These are phyloP conservation scores for Curvularia hawaiiensis DNA, from an alignment of 2,329 filamentous ascomycete genomes.

Conservation along the genomic window DNA sequence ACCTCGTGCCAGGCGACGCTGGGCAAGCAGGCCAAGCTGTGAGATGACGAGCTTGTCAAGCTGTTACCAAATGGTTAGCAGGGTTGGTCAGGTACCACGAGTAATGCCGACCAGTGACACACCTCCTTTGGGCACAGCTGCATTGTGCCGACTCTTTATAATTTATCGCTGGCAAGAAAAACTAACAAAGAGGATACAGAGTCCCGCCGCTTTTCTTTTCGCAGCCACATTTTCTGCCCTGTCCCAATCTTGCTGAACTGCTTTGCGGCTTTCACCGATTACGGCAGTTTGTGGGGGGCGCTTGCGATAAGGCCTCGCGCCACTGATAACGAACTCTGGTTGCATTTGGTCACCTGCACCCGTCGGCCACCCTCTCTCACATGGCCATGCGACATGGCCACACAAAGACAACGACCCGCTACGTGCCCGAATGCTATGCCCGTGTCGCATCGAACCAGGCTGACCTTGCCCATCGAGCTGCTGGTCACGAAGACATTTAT, in stretches of 20 bases:
- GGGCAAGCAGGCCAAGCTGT: constrained; percentile 84
- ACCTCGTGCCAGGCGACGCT: constrained; percentile 84
- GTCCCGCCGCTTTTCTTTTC: neutral
- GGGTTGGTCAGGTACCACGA: constrained; percentile 6
- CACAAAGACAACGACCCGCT: neutral
- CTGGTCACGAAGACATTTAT: constrained; percentile 1
- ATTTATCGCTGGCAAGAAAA: neutral
- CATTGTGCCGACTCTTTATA: constrained; percentile 27
- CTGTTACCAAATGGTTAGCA: constrained; percentile 56
- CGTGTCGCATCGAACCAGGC: neutral
- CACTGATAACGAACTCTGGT: constrained; percentile 17
- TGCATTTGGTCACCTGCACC: neutral
- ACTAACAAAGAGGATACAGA: neutral
- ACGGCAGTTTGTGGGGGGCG: constrained; percentile 16
- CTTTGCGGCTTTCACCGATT: constrained; percentile 11
- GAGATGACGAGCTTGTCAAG: constrained; percentile 95
- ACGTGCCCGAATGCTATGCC: constrained; percentile 1
- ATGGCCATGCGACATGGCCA: constrained; percentile 5
- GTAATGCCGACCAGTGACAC: constrained; percentile 9
- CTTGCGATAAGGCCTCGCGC: constrained; percentile 14
- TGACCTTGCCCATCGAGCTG: constrained; percentile 3
- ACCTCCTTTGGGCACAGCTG: constrained; percentile 48
- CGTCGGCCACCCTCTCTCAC: neutral
- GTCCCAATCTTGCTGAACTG: neutral
- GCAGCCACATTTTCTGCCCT: neutral